Evolutionary conservation across 2,329 filamentous ascomycete genomes (phyloP).

Genomic region (Ophiobolus disseminans): DNA sequence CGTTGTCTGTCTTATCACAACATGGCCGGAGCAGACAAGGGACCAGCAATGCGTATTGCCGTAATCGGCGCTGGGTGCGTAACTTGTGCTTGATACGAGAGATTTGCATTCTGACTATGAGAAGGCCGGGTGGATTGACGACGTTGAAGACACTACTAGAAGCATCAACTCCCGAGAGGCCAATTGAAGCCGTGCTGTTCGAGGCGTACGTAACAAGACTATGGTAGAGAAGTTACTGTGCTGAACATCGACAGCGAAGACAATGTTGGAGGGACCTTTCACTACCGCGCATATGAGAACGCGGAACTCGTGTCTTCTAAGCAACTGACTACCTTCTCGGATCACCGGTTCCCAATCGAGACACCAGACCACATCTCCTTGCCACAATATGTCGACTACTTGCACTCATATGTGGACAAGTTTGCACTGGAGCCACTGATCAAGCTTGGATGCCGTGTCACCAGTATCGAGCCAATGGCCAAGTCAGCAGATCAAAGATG

Average conservation of each 20-base stretch:
- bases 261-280: conserved; percentile 58
- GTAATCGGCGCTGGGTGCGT: conserved; percentile 40
- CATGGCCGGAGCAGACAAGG: conserved; percentile 20
- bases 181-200: conserved; percentile 55
- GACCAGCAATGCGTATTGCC: conserved; percentile 34
- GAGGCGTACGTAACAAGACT: conserved; percentile 41
- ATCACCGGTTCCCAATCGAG: conserved; percentile 54
- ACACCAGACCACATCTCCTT: conserved; percentile 47
- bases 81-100: background rate
- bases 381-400: conserved; percentile 42
- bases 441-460: conserved; percentile 36
- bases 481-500: conserved; percentile 25
- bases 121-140: conserved; percentile 35
- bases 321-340: conserved; percentile 60
- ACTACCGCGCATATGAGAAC: conserved; percentile 57
- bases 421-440: conserved; percentile 33
- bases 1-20: background rate
- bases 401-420: conserved; percentile 35
- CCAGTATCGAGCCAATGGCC: conserved; percentile 25
- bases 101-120: conserved; percentile 3
- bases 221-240: background rate
- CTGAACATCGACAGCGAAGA: conserved; percentile 37
- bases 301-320: conserved; percentile 61
- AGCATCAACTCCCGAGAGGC: conserved; percentile 38
- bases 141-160: conserved; percentile 41